Conservation (phyloP, 2,329 filamentous ascomycete genomes). For the Byssothecium circinans region DNA sequence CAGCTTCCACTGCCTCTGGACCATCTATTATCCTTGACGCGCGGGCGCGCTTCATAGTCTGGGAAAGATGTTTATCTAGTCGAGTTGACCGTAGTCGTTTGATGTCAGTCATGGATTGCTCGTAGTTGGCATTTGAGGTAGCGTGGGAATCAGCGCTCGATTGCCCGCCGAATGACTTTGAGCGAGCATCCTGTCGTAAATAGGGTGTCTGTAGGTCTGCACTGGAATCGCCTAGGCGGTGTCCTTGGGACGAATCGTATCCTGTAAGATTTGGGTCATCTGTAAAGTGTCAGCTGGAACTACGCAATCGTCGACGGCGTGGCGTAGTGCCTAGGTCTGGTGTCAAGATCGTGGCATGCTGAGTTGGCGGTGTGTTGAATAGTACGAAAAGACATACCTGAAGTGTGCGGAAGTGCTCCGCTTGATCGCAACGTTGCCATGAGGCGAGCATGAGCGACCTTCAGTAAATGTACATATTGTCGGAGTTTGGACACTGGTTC, state of each 20-base stretch:
- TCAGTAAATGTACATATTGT: conserved; percentile 90
- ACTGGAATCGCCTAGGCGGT: conserved; percentile 53
- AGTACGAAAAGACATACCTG: conserved; percentile 51
- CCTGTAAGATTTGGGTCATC: conserved; percentile 71
- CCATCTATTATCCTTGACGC: conserved; percentile 92
- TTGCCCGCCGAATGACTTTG: conserved; percentile 71
- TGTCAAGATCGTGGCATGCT: conserved; percentile 35
- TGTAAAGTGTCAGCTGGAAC: conserved; percentile 39
- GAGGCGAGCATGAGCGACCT: conserved; percentile 86
- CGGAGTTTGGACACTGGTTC: conserved; percentile 80
- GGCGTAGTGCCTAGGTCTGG: conserved; percentile 31
- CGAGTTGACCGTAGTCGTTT: conserved; percentile 87
- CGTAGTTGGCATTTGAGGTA: conserved; percentile 70
- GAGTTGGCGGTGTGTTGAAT: conserved; percentile 10
- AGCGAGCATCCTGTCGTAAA: conserved; percentile 67
- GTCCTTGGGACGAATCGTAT: conserved; percentile 68
- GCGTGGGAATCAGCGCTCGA: conserved; percentile 56
- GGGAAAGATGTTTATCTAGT: conserved; percentile 91
- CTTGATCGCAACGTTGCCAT: conserved; percentile 83
- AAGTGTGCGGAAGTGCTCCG: conserved; percentile 75
- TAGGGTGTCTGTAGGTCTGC: conserved; percentile 56
- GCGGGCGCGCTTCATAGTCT: conserved; percentile 85
- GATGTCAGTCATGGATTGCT: conserved; percentile 95
- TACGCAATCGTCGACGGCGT: conserved; percentile 32
- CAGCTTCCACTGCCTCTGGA: conserved; percentile 73